These are phyloP conservation scores for Boletus pseudo-olivaceus DNA, from an alignment of 768 basidiomycete genomes.

Conservation along the genomic window DNA sequence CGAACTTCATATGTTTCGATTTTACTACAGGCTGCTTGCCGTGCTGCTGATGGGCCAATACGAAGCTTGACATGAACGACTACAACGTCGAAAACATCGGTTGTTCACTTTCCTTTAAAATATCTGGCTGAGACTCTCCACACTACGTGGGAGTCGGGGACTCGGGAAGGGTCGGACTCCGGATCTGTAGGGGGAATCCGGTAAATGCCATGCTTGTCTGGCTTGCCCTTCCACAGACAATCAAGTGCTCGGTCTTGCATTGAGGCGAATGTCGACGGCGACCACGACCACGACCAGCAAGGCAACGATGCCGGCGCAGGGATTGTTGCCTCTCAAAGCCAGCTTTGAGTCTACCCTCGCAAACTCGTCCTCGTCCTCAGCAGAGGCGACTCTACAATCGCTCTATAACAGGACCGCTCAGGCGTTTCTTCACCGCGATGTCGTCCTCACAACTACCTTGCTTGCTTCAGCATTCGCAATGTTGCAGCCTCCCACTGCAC, in stretches of 20 bases:
- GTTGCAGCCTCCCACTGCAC: slow-evolving; percentile 41
- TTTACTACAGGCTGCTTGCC: too few relatives aligned
- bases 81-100: too few relatives aligned
- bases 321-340: slow-evolving; percentile 37
- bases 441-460: slow-evolving; percentile 61
- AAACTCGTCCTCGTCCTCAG: slow-evolving; percentile 21
- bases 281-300: slow-evolving; percentile 39
- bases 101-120: too few relatives aligned
- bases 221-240: too few relatives aligned
- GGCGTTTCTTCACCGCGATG: slow-evolving; percentile 74
- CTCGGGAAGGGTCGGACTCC: too few relatives aligned
- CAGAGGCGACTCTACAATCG: slow-evolving; percentile 56
- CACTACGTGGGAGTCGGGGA: too few relatives aligned
- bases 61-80: too few relatives aligned
- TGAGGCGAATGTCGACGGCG: slow-evolving; percentile 45
- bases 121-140: too few relatives aligned
- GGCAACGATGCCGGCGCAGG: slow-evolving; percentile 20
- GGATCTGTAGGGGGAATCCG: too few relatives aligned
- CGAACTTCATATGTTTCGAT: too few relatives aligned
- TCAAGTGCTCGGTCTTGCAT: slow-evolving; percentile 15
- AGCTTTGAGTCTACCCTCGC: slow-evolving; percentile 6
- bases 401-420: slow-evolving; percentile 75
- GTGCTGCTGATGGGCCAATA: too few relatives aligned
- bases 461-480: slow-evolving; percentile 66
- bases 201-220: too few relatives aligned